Base-by-base conservation (phyloP, 345 rosid genomes). In the Tarenaya hassleriana region DNA sequence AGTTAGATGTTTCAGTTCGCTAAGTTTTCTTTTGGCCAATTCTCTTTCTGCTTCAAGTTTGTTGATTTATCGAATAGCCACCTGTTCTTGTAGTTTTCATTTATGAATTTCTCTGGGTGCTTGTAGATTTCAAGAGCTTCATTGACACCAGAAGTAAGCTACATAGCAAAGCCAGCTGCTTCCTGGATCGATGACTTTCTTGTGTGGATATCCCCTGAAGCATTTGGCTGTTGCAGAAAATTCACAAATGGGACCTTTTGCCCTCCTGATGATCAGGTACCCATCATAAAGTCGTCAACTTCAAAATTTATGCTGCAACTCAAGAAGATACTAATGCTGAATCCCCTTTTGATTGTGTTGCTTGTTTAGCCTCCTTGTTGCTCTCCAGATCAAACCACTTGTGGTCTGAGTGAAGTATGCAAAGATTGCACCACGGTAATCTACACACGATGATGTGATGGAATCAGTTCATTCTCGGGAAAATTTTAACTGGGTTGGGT, bases 131-230 rank as follows among this genome's bases (percentile, higher is more conserved):
- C 95, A 31, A 85, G 77, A 61, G 95, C 84, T 68, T 92, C 98
- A 15, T 70, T 80, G 65, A 67, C 69, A 31, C 88, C 98, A 38
- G 75, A 83, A 68, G 76, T 83, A 64, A 92, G 91, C 78, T 81
- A 81, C 68, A 81, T 92, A 67, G 98, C 98, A 48, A 92, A 82
- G 80, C 95, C 96, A 69, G 96, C 98, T 59, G 98, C 98, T 72
- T 88, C 98, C 16, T 92, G 96, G 98, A 90, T 92, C 11, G 98
- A 92, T 68, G 98, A 92, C 71, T 85, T 88, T 74, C 95, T 92
- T 42, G 95, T 88, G 43, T 92, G 98, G 98, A 53, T 92, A 63
- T 92, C 96, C 63, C 98, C 98, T 0, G 96, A 92, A 74, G 98
- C 98, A 51, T 92, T 88, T 68, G 96, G 96, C 45, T 92, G 98